Percentiles rank a stretch among this genome's conserved stretches.
phyloP scores from a whole-genome alignment of 75 land plant species.

The Adiantum capillusveneris region DNA sequence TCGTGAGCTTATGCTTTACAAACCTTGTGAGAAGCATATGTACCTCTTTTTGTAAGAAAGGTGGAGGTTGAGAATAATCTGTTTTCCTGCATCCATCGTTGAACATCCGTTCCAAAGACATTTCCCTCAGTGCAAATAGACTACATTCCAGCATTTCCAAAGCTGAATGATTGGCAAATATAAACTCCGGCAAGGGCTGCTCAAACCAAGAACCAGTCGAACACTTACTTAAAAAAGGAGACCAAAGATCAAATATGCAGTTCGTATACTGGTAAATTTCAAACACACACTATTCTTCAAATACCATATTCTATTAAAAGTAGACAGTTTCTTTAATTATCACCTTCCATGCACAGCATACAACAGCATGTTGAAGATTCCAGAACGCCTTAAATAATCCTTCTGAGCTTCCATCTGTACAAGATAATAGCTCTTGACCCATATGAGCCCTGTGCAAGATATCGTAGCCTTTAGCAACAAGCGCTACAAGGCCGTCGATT shows the following conservation, averaged over 20 bases:
- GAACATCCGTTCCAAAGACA: conserved; percentile 31
- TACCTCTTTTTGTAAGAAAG: conserved; percentile 24
- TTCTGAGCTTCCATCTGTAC: neutral
- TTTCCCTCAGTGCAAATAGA: conserved; percentile 13
- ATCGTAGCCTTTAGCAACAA: neutral
- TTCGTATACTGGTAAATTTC: neutral
- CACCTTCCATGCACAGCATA: conserved; percentile 18
- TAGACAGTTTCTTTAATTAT: neutral
- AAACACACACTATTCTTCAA: no score
- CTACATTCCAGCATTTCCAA: conserved; percentile 33
- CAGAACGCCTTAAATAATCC: conserved; percentile 8
- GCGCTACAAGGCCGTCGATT: neutral
- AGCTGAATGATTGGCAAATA: conserved; percentile 30
- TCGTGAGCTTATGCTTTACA: no score
- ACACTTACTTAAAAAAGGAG: neutral
- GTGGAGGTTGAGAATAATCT: conserved; percentile 22
- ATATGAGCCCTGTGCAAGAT: neutral
- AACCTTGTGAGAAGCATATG: no score
- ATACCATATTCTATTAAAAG: neutral
- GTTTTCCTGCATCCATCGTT: conserved; percentile 57
- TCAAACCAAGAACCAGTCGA: neutral
- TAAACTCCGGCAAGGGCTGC: conserved; percentile 33
- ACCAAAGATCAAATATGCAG: neutral
- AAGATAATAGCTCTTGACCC: neutral
- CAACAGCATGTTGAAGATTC: conserved; percentile 4